Evolutionary conservation across 148 eudicot genomes (phyloP).

Genomic region (Euryodendron excelsum): DNA sequence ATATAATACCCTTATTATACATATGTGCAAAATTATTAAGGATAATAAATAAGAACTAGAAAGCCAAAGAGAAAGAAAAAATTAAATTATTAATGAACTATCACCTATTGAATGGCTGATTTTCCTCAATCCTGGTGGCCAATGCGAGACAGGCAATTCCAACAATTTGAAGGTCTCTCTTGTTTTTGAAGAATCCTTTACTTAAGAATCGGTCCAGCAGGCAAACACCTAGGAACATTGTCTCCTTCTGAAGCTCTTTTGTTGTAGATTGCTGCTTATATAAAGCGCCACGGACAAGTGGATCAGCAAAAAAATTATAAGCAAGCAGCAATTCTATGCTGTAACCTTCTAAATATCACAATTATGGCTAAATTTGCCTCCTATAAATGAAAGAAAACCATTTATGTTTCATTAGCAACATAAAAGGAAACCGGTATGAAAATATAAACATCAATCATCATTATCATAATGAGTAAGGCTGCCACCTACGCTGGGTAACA

Average conservation of each 20-base stretch:
- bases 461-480: neutral
- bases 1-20: too few relatives aligned
- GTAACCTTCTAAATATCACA: neutral
- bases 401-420: neutral
- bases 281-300: constrained; percentile 6
- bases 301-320: neutral
- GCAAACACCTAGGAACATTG: constrained; percentile 73
- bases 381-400: neutral
- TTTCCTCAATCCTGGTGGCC: constrained; percentile 93
- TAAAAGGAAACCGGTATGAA: neutral
- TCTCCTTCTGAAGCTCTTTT: constrained; percentile 69
- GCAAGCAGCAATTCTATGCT: neutral
- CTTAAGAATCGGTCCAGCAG: constrained; percentile 79
- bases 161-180: constrained; percentile 68
- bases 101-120: constrained; percentile 88
- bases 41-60: neutral
- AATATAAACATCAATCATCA: neutral
- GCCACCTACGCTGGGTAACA: neutral
- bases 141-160: constrained; percentile 91
- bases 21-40: neutral
- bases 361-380: too few relatives aligned
- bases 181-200: constrained; percentile 73
- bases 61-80: neutral
- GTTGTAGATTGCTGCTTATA: constrained; percentile 56
- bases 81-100: neutral